Conservation (phyloP, 164 flowering plant species). For the Piper betle region DNA sequence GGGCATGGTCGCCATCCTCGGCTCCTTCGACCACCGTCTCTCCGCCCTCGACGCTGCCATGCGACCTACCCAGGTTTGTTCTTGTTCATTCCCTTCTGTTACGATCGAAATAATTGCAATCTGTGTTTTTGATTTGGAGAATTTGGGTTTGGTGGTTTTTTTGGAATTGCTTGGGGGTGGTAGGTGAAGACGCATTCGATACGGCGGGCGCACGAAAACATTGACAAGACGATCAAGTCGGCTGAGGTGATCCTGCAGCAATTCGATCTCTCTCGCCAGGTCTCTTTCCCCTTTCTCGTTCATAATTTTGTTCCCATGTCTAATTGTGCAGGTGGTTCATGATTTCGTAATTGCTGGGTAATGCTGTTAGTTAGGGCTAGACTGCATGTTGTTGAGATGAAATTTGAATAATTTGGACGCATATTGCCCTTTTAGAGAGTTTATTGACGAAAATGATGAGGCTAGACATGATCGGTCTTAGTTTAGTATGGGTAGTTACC, state of each 20-base stretch:
- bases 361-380: not conserved
- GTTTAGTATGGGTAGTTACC: no score
- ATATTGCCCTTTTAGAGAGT: no score
- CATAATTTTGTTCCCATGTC: not conserved
- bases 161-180: not conserved
- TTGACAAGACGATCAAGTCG: conserved; percentile 83
- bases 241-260: conserved; percentile 75
- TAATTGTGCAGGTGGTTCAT: not conserved
- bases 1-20: conserved; percentile 71
- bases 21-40: conserved; percentile 92
- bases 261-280: conserved; percentile 82
- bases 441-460: no score
- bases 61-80: conserved; percentile 86
- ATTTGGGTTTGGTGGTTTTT: not conserved
- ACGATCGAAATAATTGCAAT: not conserved
- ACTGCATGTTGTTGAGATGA: not conserved
- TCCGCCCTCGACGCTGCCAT: conserved; percentile 96
- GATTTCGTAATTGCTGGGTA: not conserved
- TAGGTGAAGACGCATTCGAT: conserved; percentile 86
- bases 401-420: not conserved
- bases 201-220: conserved; percentile 84
- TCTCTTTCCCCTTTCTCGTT: conserved; percentile 9
- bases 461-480: no score
- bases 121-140: not conserved
- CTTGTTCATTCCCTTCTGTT: not conserved